These are phyloP conservation scores for Solanum chacoense DNA, from an alignment of 305 asterid genomes.

Conservation along the genomic window DNA sequence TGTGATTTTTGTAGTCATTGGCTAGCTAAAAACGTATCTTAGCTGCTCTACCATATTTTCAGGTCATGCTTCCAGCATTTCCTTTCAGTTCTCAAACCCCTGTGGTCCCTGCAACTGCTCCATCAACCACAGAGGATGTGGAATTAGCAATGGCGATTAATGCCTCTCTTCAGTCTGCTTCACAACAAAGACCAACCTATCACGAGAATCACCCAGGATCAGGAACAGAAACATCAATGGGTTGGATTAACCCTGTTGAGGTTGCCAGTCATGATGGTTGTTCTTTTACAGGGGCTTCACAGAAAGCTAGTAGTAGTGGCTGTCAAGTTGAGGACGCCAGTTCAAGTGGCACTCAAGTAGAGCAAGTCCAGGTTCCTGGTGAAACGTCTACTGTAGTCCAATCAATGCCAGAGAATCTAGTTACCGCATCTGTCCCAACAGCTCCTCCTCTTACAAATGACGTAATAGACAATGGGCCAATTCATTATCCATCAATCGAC, in stretches of 20 bases:
- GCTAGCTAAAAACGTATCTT: neutral
- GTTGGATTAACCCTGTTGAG: constrained; percentile 15
- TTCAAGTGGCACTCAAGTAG: constrained; percentile 15
- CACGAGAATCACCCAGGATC: constrained; percentile 18
- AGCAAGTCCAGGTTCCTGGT: constrained; percentile 12
- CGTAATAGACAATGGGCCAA: constrained; percentile 33
- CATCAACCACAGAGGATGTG: constrained; percentile 40
- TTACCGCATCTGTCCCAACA: constrained; percentile 31
- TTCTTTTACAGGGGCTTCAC: constrained; percentile 16
- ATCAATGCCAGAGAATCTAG: constrained; percentile 19
- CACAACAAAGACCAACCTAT: constrained; percentile 21
- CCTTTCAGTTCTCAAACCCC: constrained; percentile 40
- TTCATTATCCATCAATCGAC: constrained; percentile 65
- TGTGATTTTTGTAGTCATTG: neutral
- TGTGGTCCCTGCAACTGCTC: constrained; percentile 39
- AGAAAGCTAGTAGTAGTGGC: constrained; percentile 19
- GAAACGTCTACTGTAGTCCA: constrained; percentile 14
- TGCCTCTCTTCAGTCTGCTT: constrained; percentile 50
- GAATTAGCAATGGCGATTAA: constrained; percentile 50
- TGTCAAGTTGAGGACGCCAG: constrained; percentile 21
- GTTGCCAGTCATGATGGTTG: constrained; percentile 14
- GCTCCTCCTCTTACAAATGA: constrained; percentile 40
- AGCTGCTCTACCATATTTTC: constrained; percentile 14
- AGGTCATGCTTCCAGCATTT: constrained; percentile 49
- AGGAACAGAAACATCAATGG: constrained; percentile 27